Evolutionary conservation across 768 basidiomycete species (phyloP), one percentile per base, ranked within the genome.

Genomic region (Clavulina sp.): DNA sequence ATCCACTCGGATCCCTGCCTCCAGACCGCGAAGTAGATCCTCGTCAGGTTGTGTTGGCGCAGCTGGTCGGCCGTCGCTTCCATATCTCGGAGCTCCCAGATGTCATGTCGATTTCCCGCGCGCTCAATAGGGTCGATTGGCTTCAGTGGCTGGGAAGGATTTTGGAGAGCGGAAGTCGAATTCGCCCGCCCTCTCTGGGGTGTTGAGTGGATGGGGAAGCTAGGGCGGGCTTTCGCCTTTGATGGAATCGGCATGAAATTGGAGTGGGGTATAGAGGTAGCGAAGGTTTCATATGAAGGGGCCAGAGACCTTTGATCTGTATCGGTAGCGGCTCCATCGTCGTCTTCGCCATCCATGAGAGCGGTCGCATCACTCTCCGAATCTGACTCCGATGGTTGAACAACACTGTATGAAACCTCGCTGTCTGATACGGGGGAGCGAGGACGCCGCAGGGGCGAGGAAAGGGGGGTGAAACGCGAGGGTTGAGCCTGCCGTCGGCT

Each of bases 11-110:
- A 74, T 2, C 78, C 77, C 59, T 76, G 74, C 43, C 68, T 69
- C 87, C 87, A 91, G 53, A 80, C 73, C 46, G 78, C 74, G 76
- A 78, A 83, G 59, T 76, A 86, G 16, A 75, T 75, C 58, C 79
- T 77, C 26, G 84, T 49, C 52, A 88, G 65, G 49, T 70, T 71
- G 49, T 78, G 74, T 29, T 75, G 67, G 41, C 79, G 70, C 62
- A 80, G 86, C 51, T 69, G 68, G 61, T 79, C 82, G 19, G 87
- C 87, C 28, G 76, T 73, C 57, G 73, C 68, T 60, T 86, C 71
- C 70, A 80, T 74, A 60, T 73, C 48, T 2, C 47, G 41, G 7
- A 58, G 21, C 57, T 78, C 77, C 82, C 84, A 88, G 26, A 46
- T 13, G 26, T 46, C 43, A 26, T 46, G 43, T 24, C 43, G 13